phyloP scores from a whole-genome alignment of 164 flowering plant genomes.

The Santalum album region DNA sequence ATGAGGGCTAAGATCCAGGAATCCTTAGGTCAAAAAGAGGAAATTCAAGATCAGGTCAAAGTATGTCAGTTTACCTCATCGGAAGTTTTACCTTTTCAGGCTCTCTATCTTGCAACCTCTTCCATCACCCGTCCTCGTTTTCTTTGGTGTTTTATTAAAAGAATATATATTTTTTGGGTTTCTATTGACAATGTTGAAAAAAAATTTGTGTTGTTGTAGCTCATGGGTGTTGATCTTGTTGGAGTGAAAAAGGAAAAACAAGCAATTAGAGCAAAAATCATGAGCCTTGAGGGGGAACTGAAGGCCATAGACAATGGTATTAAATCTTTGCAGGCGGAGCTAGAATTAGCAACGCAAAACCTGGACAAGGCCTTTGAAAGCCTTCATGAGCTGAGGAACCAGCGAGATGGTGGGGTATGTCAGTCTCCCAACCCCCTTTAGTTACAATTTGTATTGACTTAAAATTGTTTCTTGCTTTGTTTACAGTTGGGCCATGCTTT shows the following conservation, averaged over 20 bases:
- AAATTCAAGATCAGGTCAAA: conserved; percentile 79
- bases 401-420: conserved; percentile 69
- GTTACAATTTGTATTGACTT: background rate
- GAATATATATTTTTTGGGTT: background rate
- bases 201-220: conserved; percentile 31
- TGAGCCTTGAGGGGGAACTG: conserved; percentile 43
- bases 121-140: background rate
- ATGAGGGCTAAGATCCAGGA: conserved; percentile 73
- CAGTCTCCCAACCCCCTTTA: conserved; percentile 6
- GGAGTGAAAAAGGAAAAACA: conserved; percentile 70
- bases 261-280: conserved; percentile 37
- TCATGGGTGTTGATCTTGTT: conserved; percentile 57
- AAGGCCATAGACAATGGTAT: conserved; percentile 44
- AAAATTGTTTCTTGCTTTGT: background rate
- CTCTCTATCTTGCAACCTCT: background rate
- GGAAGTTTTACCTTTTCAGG: too few species aligned
- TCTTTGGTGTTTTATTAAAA: too few species aligned
- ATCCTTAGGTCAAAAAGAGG: conserved; percentile 63
- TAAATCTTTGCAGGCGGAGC: conserved; percentile 40
- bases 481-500: too few species aligned
- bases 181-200: background rate
- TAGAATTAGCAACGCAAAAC: conserved; percentile 29
- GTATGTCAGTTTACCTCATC: conserved; percentile 26
- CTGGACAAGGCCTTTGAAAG: conserved; percentile 47
- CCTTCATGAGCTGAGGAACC: conserved; percentile 44